Conservation (phyloP, 768 basidiomycete genomes). For the Sistotremastrum suecicum region DNA sequence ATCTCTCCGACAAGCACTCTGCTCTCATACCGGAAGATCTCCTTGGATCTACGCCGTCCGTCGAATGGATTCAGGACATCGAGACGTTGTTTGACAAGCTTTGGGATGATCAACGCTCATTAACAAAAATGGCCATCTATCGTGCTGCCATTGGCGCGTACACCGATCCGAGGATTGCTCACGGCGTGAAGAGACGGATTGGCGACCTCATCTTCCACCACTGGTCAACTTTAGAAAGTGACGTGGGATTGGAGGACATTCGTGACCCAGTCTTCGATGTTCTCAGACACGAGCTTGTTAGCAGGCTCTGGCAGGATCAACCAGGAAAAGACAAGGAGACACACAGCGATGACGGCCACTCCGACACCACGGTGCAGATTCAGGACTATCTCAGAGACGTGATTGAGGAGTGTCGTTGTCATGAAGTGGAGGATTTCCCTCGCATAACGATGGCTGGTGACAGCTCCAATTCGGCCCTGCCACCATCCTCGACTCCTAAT, state of each 20-base stretch:
- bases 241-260: slow-evolving; percentile 19
- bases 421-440: too few relatives aligned
- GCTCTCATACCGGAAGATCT: slow-evolving; percentile 50
- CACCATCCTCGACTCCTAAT: slow-evolving; percentile 40
- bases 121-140: not conserved
- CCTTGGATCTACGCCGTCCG: slow-evolving; percentile 55
- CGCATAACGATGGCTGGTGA: too few relatives aligned
- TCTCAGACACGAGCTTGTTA: too few relatives aligned
- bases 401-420: too few relatives aligned
- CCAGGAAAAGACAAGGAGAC: too few relatives aligned
- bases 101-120: slow-evolving; percentile 23
- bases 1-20: slow-evolving; percentile 55
- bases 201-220: slow-evolving; percentile 20
- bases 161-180: not conserved
- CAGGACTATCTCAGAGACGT: too few relatives aligned
- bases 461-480: slow-evolving; percentile 37
- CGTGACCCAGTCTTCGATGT: slow-evolving; percentile 28
- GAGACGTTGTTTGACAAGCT: slow-evolving; percentile 36
- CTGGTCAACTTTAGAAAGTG: slow-evolving; percentile 23
- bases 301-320: too few relatives aligned
- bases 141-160: too few relatives aligned
- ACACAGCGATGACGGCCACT: too few relatives aligned
- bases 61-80: slow-evolving; percentile 64
- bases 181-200: slow-evolving; percentile 8
- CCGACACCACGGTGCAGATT: too few relatives aligned